These are phyloP conservation scores for Penstemon newberryi DNA, from an alignment of 257 asterid genomes.

Conservation along the genomic window DNA sequence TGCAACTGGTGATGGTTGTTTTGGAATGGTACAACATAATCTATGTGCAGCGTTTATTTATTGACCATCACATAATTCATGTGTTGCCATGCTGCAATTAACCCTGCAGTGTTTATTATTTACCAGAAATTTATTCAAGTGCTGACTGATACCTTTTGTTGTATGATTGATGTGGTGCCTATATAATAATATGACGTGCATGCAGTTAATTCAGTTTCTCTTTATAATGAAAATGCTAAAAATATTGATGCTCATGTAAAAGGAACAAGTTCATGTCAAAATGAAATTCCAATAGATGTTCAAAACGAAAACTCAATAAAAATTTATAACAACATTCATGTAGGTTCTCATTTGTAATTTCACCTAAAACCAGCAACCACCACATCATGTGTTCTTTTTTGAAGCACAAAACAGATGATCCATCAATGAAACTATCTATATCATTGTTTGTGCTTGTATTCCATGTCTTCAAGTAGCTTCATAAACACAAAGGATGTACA, in stretches of 20 bases:
- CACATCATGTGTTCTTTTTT: too few species aligned
- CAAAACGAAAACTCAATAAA: too few species aligned
- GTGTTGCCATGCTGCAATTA: background rate
- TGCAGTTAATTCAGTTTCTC: background rate
- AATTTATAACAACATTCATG: too few species aligned
- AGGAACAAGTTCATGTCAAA: background rate
- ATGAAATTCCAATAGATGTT: background rate
- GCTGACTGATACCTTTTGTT: background rate
- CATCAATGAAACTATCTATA: too few species aligned
- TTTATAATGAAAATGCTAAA: background rate
- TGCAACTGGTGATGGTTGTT: background rate
- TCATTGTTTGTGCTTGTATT: too few species aligned
- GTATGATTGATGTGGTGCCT: background rate
- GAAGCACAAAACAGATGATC: too few species aligned
- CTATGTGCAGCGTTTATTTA: background rate
- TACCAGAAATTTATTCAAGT: background rate
- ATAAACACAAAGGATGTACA: too few species aligned
- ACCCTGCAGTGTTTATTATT: background rate
- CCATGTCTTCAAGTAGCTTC: too few species aligned
- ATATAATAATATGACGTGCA: background rate
- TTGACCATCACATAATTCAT: background rate
- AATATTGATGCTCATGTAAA: background rate
- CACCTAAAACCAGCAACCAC: too few species aligned
- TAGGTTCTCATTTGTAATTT: too few species aligned
- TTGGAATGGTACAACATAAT: background rate